Evolutionary conservation across 2,329 filamentous ascomycete species (phyloP), one percentile per base, ranked within the genome.

Genomic region (Mycosphaerella sp.): DNA sequence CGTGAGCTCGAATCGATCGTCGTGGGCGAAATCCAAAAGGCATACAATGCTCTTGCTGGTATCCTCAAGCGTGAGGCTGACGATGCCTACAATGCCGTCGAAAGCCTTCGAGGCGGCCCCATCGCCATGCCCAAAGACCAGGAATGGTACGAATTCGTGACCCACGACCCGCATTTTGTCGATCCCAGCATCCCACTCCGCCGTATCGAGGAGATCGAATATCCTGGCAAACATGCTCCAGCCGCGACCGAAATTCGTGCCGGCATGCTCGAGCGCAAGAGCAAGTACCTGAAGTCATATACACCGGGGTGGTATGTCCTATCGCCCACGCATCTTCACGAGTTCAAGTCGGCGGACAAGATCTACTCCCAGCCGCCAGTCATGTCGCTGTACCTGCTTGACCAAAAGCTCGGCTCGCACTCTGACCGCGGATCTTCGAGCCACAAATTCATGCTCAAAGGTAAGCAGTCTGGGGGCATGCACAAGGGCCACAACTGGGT

Each of bases 341-440:
- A 98, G 71, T 98, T 97, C 79, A 96, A 95, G 69, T 95, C 89
- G n/a, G 89, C 89, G 59, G 91, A 97, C 71, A 90, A 91, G 68
- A 86, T 84, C 57, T 77, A 78, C 62, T 78, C 81, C 53, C 88
- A 93, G 70, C 85, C 87, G 35, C 93, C 93, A 0, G 82, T 97
- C 66, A 96, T 98, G 91, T 97, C 93, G 37, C 77, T 98, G 50
- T 95, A 93, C 67, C 80, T 98, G 25, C 87, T 87, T 6, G 93
- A 97, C 62, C 93, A 97, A 71, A 96, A 95, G 68, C 79, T 98
- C 51, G 93, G 93, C 34, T 94, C 90, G 32, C 89, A 94, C 67
- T 96, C 91, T 8, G 80, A 82, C 54, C 81, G 83, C 53, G 84
- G 82, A 43, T 90, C 88, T 10, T 87, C 86, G 10, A 96, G 89